phyloP scores from a whole-genome alignment of 306 rosid species.

The Lagenaria siceraria region DNA sequence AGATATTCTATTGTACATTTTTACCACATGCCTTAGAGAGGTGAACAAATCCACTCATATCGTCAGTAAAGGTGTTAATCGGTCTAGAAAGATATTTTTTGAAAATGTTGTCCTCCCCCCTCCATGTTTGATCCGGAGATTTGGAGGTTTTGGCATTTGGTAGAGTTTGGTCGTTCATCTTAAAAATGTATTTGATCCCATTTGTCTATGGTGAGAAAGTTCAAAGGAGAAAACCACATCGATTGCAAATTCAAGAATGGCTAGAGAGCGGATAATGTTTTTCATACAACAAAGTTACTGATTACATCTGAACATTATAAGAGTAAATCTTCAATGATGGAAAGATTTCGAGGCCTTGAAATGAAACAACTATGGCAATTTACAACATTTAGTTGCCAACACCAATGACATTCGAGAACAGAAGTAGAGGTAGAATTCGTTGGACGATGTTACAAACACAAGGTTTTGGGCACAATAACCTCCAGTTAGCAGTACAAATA shows the following conservation, averaged over 20 bases:
- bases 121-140: too few relatives aligned
- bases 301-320: background rate
- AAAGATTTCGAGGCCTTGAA: background rate
- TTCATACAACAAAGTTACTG: background rate
- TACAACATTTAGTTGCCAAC: background rate
- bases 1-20: too few relatives aligned
- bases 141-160: too few relatives aligned
- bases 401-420: background rate
- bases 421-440: background rate
- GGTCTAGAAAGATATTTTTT: too few relatives aligned
- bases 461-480: background rate
- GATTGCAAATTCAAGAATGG: background rate
- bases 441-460: background rate
- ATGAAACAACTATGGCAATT: background rate
- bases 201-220: background rate
- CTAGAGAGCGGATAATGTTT: background rate
- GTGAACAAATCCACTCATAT: too few relatives aligned
- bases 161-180: too few relatives aligned
- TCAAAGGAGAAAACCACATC: background rate
- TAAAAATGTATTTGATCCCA: background rate
- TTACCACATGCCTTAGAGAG: too few relatives aligned
- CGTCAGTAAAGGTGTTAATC: too few relatives aligned
- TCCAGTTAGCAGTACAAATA: background rate
- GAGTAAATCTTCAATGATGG: background rate
- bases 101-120: too few relatives aligned